Evolutionary conservation across 306 rosid species (phyloP).

Genomic region (Sindora glabra): DNA sequence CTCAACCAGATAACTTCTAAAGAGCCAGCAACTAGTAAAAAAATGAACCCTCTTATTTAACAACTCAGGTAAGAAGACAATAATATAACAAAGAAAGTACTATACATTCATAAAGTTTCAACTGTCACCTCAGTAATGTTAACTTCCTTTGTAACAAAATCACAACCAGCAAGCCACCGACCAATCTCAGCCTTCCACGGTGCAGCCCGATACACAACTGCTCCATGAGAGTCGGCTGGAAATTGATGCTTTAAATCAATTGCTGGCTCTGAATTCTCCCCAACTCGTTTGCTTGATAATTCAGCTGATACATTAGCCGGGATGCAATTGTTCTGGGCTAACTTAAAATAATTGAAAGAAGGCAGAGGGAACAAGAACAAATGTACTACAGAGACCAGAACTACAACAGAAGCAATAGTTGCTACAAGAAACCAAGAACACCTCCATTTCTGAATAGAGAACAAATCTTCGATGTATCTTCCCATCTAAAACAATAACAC

Average conservation of each 20-base stretch:
- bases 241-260: conserved; percentile 43
- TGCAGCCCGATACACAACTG: conserved; percentile 63
- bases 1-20: conserved; percentile 4
- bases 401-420: conserved; percentile 54
- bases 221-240: conserved; percentile 54
- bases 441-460: conserved; percentile 51
- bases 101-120: background rate
- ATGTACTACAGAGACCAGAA: conserved; percentile 61
- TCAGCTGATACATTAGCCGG: conserved; percentile 32
- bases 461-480: conserved; percentile 41
- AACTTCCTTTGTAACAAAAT: conserved; percentile 45
- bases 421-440: conserved; percentile 67
- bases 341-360: conserved; percentile 53
- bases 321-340: conserved; percentile 44
- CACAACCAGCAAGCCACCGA: conserved; percentile 83
- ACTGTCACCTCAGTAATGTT: conserved; percentile 65
- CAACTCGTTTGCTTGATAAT: conserved; percentile 11
- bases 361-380: conserved; percentile 82
- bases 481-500: conserved; percentile 10
- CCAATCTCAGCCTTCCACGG: conserved; percentile 95
- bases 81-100: background rate
- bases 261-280: conserved; percentile 18
- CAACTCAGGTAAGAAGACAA: background rate
- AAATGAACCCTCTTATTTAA: background rate
- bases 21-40: background rate